Base-by-base conservation (phyloP, 306 rosid species). In the Prinsepia uniflora region DNA sequence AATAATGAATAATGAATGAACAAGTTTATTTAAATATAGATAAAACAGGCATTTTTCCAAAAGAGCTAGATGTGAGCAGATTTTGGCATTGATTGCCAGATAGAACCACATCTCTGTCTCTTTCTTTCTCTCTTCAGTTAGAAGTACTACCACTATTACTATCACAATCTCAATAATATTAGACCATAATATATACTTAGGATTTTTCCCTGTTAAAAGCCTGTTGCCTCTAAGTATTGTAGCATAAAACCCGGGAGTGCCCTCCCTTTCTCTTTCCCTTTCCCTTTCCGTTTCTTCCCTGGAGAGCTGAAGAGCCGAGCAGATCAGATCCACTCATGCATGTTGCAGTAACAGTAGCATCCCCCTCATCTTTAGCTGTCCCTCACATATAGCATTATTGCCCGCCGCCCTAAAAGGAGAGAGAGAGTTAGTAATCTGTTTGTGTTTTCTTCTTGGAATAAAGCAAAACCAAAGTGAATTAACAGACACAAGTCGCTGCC, bases 161-260 rank as follows among this genome's bases (percentile, higher is more conserved):
- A 58, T 79, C 70, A 72, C 72, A 70, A 19, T 50, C 47, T n/a
- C 49, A 24, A 24, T 30, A 30, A 1, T 30, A 30, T 2, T 30
- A 30, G 36, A 24, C 36, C 36, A 30, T 2, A 30, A 30, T 30
- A 30, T 30, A 30, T 86, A 63, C 80, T 80, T 81, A 75, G 83
- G 92, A 81, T 84, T 82, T 84, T 82, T 80, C 77, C 61, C 90
- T 83, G 86, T 75, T 59, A 63, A 83, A 83, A 89, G 91, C 84
- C 96, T 82, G 80, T 30, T 30, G 36, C 36, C 64, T 59, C 64
- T n/a, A 81, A 68, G 78, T 81, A 46, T 57, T 77, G 87, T 75
- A 46, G 85, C 97, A 75, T 81, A 91, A 94, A 94, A 84, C 88
- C 88, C 97, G 98, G 97, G 97, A 84, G 93, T 71, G 71, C 75